These are phyloP conservation scores for Spathaspora jeffriesii DNA, from an alignment of 1,139 yeast species.

Conservation along the genomic window DNA sequence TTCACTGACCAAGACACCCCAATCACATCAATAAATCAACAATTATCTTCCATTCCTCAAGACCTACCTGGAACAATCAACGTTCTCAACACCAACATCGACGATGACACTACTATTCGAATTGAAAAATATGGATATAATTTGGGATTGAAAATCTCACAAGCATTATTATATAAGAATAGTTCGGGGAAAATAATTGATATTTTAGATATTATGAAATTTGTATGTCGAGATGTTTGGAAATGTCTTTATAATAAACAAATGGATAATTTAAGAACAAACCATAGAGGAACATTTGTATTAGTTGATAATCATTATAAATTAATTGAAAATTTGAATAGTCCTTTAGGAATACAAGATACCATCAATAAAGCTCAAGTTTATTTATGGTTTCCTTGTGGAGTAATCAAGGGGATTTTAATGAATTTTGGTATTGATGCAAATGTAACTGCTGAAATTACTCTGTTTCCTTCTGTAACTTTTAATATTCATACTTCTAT, in stretches of 20 bases:
- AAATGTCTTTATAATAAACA: slow-evolving; percentile 75
- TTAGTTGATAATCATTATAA: slow-evolving; percentile 68
- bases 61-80: slow-evolving; percentile 46
- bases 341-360: slow-evolving; percentile 48
- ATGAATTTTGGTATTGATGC: slow-evolving; percentile 71
- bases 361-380: slow-evolving; percentile 49
- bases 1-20: slow-evolving; percentile 10
- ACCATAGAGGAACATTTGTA: slow-evolving; percentile 86
- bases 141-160: slow-evolving; percentile 75
- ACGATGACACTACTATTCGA: slow-evolving; percentile 60
- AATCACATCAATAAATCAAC: slow-evolving; percentile 20
- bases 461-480: slow-evolving; percentile 64
- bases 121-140: slow-evolving; percentile 72
- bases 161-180: slow-evolving; percentile 60
- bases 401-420: slow-evolving; percentile 79
- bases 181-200: slow-evolving; percentile 52
- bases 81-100: slow-evolving; percentile 33
- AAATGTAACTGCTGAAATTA: slow-evolving; percentile 66
- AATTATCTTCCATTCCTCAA: slow-evolving; percentile 21
- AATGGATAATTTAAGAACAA: slow-evolving; percentile 89
- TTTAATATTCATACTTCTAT: slow-evolving; percentile 69
- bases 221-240: slow-evolving; percentile 93
- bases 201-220: slow-evolving; percentile 82
- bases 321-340: slow-evolving; percentile 56
- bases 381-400: slow-evolving; percentile 81